These are phyloP conservation scores for Globisporangium alternatum DNA, from an alignment of 352 stramenopile species.

Conservation along the genomic window DNA sequence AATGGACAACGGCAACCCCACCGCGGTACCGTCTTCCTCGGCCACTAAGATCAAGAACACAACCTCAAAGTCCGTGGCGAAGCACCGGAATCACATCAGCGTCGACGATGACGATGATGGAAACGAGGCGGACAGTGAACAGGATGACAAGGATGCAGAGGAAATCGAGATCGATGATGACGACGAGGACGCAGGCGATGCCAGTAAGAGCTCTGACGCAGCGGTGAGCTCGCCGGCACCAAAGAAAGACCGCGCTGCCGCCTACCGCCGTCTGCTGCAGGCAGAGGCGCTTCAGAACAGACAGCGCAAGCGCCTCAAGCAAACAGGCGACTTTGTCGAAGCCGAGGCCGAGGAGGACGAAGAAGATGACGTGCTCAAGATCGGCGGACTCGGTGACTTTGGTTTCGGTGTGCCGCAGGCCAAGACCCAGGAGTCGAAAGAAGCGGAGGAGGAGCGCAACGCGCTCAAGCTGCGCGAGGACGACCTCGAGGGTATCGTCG, in stretches of 20 bases:
- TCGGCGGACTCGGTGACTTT: constrained; percentile 78
- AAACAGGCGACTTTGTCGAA: constrained; percentile 63
- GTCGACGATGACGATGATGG: constrained; percentile 39
- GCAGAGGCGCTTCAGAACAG: constrained; percentile 52
- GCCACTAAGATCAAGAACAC: background rate
- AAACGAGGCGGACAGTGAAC: constrained; percentile 57
- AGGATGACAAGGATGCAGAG: constrained; percentile 39
- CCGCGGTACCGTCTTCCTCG: background rate
- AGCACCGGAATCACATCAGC: constrained; percentile 40
- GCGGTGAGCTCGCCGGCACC: background rate
- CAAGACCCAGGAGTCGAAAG: constrained; percentile 67
- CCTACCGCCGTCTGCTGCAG: constrained; percentile 60
- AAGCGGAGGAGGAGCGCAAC: constrained; percentile 73
- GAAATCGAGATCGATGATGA: constrained; percentile 25
- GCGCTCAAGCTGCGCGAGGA: constrained; percentile 73
- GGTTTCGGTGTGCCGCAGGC: constrained; percentile 77
- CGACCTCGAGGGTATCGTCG: constrained; percentile 83
- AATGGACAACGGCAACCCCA: background rate
- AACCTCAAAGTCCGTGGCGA: constrained; percentile 9
- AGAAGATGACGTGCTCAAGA: constrained; percentile 81
- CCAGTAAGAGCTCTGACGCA: constrained; percentile 3
- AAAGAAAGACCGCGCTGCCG: constrained; percentile 65
- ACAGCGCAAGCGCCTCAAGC: constrained; percentile 59
- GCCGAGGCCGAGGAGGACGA: constrained; percentile 85
- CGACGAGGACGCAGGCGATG: constrained; percentile 13